Base-by-base conservation (phyloP, 2,329 filamentous ascomycete species). In the Claviceps quebecensis region DNA sequence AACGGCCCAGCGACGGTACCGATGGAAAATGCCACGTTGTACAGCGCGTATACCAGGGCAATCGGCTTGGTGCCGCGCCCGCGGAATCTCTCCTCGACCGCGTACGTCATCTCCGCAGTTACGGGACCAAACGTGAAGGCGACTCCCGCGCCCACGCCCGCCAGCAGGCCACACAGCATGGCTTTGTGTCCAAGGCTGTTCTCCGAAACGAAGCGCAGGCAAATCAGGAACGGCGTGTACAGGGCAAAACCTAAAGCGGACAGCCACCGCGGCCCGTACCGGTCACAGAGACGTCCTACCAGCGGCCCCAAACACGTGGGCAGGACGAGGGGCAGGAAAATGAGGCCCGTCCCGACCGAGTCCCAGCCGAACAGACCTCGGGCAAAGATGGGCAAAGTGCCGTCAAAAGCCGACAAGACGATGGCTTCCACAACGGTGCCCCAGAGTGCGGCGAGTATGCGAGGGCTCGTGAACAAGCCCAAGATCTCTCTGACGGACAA, bases 101-200 rank as follows among this genome's bases (percentile, higher is more conserved):
- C 55, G 61, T 62, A 67, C 38, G 62, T 65, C 40, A 67, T 66
- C 55, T 67, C 65, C 2, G 65, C 65, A 60, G 66, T 67, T 49
- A 67, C 45, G 3, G 64, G 63, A 2, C 61, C 61, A 19, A 67
- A 60, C n/a, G 65, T 60, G n/a, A 61, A 63, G 8, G 60, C 54
- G 46, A 61, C 54, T 2, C 61, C 59, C 8, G 66, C 51, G 1
- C 65, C 65, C 6, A 67, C 45, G 7, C 63, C 64, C 2, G 56
- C 52, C 1, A 67, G 57, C 22, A 67, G 58, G 9, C 60, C 63
- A 39, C 64, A 67, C 1, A 67, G 56, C 55, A 66, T 55, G 14
- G 64, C 50, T 49, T 64, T 66, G 52, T 66, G 55, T 8, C 52
- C 49, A 14, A 64, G 57, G 11, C 47, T 61, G 50, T 66, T 57